Evolutionary conservation across 257 asterid genomes (phyloP).

Genomic region (Solanum piurae): DNA sequence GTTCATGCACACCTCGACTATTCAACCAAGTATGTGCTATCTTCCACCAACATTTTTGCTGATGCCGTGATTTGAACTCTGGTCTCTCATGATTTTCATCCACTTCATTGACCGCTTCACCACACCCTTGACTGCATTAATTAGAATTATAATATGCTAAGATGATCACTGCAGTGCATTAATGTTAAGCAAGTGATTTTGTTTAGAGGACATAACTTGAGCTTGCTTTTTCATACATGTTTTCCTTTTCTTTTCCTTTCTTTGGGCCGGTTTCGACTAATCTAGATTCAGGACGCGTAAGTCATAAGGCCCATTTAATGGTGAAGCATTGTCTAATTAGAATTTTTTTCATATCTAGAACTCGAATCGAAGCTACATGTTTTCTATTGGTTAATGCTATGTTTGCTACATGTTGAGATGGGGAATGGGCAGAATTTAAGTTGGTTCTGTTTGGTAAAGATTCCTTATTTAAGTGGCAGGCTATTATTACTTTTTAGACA

Average conservation of each 20-base stretch:
- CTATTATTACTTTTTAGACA: background rate
- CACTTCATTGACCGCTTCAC: background rate
- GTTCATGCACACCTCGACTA: background rate
- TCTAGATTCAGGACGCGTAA: background rate
- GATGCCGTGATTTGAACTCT: too few species aligned
- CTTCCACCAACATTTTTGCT: background rate
- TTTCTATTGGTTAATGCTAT: background rate
- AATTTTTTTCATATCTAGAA: background rate
- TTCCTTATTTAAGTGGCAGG: background rate
- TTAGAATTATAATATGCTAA: too few species aligned
- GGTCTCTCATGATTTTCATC: background rate
- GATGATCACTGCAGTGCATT: too few species aligned
- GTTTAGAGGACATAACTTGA: background rate
- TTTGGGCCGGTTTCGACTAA: background rate
- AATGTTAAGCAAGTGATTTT: background rate
- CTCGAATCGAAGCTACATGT: background rate
- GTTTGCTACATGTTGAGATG: background rate
- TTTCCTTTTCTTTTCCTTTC: background rate
- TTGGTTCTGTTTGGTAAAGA: background rate
- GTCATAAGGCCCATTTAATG: rapidly evolving
- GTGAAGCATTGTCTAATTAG: rapidly evolving
- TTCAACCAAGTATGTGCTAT: background rate
- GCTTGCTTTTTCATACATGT: background rate
- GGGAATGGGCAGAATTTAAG: background rate
- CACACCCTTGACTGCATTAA: background rate